Evolutionary conservation across 805 yeast genomes (phyloP).

Genomic region (Wickerhamomyces canadensis): DNA sequence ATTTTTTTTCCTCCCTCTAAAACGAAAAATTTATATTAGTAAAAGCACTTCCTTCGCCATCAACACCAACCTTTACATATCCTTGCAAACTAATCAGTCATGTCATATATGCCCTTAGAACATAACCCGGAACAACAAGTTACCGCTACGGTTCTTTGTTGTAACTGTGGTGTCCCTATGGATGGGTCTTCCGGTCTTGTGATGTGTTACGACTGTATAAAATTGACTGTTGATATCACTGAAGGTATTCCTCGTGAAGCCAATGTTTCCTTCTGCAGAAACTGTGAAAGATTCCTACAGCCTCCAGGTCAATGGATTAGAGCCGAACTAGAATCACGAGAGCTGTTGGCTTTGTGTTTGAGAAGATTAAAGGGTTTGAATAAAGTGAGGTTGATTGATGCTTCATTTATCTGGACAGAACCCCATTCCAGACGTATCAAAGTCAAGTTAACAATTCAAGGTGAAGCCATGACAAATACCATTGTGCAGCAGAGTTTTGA

Average conservation of each 20-base stretch:
- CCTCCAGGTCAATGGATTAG: slow-evolving; percentile 94
- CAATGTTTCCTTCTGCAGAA: slow-evolving; percentile 88
- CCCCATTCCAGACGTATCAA: slow-evolving; percentile 96
- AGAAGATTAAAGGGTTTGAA: slow-evolving; percentile 83
- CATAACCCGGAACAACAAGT: slow-evolving; percentile 27
- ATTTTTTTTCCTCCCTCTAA: slow-evolving; percentile 4
- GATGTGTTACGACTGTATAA: slow-evolving; percentile 97
- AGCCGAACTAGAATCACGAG: slow-evolving; percentile 89
- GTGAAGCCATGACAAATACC: slow-evolving; percentile 90
- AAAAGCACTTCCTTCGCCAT: not conserved
- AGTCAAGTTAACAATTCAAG: slow-evolving; percentile 89
- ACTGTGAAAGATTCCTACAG: slow-evolving; percentile 92
- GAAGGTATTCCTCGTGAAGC: slow-evolving; percentile 94
- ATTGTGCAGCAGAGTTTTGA: slow-evolving; percentile 92
- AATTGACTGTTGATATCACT: slow-evolving; percentile 88
- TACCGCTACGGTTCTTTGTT: slow-evolving; percentile 87
- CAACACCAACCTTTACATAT: no score
- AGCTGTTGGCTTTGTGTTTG: slow-evolving; percentile 83
- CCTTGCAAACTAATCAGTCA: slow-evolving; percentile 7
- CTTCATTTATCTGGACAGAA: slow-evolving; percentile 97
- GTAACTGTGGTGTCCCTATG: slow-evolving; percentile 98
- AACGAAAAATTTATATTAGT: slow-evolving; percentile 2
- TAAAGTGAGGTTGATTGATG: slow-evolving; percentile 85
- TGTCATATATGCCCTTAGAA: slow-evolving; percentile 35
- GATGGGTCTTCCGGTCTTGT: slow-evolving; percentile 92